phyloP scores from a whole-genome alignment of 257 asterid species.

The Cordia subcordata region DNA sequence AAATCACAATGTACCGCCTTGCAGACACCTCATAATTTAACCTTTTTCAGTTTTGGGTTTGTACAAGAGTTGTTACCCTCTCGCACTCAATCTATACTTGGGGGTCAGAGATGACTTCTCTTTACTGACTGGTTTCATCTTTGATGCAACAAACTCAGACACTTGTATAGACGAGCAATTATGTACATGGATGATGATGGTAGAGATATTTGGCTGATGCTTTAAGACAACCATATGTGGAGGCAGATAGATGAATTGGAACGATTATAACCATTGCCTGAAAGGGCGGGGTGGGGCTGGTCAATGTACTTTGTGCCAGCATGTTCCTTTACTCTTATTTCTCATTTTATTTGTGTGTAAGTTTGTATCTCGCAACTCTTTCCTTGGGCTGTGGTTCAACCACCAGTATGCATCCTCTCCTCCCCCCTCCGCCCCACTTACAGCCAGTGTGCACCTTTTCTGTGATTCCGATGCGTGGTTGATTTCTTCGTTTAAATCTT shows the following conservation, averaged over 20 bases:
- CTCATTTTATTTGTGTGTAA: neutral
- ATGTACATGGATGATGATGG: constrained; percentile 27
- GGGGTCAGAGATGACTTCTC: constrained; percentile 14
- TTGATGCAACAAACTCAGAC: constrained; percentile 16
- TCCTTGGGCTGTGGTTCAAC: no score
- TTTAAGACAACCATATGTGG: constrained; percentile 13
- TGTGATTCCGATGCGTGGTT: no score
- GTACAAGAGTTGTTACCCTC: neutral
- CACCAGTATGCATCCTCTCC: no score
- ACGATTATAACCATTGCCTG: constrained; percentile 2
- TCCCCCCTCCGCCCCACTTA: no score
- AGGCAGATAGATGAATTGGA: constrained; percentile 1
- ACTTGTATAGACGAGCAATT: constrained; percentile 39
- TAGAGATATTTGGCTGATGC: constrained; percentile 19
- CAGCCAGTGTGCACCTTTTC: no score
- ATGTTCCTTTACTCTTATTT: neutral
- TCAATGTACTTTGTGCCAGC: neutral
- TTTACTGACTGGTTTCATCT: constrained; percentile 24
- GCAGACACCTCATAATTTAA: constrained; percentile 44
- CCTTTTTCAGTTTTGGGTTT: neutral
- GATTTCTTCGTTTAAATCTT: no score
- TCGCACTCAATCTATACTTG: no score
- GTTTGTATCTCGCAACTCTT: neutral
- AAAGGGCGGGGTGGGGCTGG: neutral
- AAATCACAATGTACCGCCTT: constrained; percentile 76